Evolutionary conservation across 2,329 filamentous ascomycete genomes (phyloP).

Genomic region (Epichloe aotearoae): DNA sequence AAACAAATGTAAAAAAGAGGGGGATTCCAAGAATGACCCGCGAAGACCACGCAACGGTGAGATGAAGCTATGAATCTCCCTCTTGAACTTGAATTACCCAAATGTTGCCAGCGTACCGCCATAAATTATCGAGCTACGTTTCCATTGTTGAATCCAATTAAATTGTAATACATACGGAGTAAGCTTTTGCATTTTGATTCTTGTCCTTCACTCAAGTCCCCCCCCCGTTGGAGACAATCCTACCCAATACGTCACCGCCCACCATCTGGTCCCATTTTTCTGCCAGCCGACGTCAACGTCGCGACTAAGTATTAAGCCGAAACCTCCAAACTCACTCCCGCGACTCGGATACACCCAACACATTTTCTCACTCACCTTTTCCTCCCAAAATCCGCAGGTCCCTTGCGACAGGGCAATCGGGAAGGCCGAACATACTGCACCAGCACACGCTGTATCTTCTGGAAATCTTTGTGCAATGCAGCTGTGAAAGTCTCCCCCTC

Average conservation of each 20-base stretch:
- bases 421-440: not conserved
- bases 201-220: too few species aligned
- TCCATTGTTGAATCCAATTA: too few species aligned
- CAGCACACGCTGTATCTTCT: not conserved
- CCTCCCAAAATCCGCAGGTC: not conserved
- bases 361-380: not conserved
- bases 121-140: too few species aligned
- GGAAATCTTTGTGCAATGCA: not conserved
- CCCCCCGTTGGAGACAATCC: too few species aligned
- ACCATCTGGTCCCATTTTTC: conserved; percentile 1
- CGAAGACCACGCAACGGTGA: too few species aligned
- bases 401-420: not conserved
- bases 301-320: not conserved
- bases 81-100: too few species aligned
- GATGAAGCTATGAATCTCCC: too few species aligned
- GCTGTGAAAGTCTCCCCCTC: not conserved
- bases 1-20: too few species aligned
- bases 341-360: not conserved
- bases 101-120: too few species aligned
- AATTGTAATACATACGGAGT: too few species aligned
- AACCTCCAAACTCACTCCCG: not conserved
- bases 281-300: conserved; percentile 5
- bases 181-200: too few species aligned
- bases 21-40: too few species aligned
- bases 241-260: conserved; percentile 5